Evolutionary conservation across 495 filamentous ascomycete species (phyloP), one percentile per base, ranked within the genome.

Genomic region (Trichoderma reesei): DNA sequence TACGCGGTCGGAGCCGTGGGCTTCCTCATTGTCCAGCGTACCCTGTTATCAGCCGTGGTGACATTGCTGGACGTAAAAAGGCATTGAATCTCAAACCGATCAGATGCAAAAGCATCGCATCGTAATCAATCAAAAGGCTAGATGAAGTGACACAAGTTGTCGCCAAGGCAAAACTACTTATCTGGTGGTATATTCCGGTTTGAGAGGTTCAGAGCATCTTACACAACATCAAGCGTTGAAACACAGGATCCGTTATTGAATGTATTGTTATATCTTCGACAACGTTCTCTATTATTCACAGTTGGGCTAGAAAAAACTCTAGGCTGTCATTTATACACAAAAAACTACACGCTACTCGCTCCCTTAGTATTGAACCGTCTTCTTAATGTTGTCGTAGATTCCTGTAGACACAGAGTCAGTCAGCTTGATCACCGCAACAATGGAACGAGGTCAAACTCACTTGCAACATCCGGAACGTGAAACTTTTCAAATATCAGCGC

Each of bases 401-500:
- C 82, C 82, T 84, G 65, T 18, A 16, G 26, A 59, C 41, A 33
- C 26, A 13, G 1, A 42, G 68, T 74, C 72, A 79, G 68, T 63
- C 33, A 62, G 33, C 16, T n/a, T 13, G 26, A 1, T 6, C 26
- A 37, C 16, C 16, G 39, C 42, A 2, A 36, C 18, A 14, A 2
- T 51, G 20, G 14, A 41, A 36, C 31, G 11, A 1, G 13, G 31
- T 36, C n/a, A n/a, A n/a, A 87, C 92, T 88, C 79, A 97, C 92
- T 86, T 3, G 90, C 84, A 68, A 96, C 88, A 77, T 97, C 93
- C 1, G 94, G 94, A 44, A 96, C 79, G 68, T 92, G 91, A 68
- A 96, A 92, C 72, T 83, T 82, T 78, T 98, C 94, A 74, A 85
- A 98, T 48, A 85, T 70, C 65, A 98, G 73, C 0, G 91, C 89